Percentiles rank a stretch among this genome's conserved stretches.
Evolutionary conservation across 805 yeast species (phyloP).

Genomic region (Cyberlindnera xylosilytica): DNA sequence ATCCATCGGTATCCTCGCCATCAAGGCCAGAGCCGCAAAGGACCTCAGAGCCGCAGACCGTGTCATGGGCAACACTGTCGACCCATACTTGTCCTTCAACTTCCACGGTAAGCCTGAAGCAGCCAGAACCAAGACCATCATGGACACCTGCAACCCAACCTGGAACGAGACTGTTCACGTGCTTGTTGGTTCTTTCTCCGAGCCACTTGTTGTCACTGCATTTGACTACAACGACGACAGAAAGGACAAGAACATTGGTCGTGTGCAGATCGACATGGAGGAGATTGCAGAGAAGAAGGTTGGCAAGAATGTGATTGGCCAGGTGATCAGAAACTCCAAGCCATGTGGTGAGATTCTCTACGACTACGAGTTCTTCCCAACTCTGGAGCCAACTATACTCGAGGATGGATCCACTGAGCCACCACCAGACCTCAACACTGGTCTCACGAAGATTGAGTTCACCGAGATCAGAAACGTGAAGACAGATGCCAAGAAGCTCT

Average conservation of each 20-base stretch:
- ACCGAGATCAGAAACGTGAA: constrained; percentile 51
- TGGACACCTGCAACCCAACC: constrained; percentile 66
- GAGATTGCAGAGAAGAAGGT: constrained; percentile 51
- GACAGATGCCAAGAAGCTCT: constrained; percentile 43
- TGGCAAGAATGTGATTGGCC: constrained; percentile 46
- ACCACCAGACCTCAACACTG: constrained; percentile 91
- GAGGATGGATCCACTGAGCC: constrained; percentile 83
- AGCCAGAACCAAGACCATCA: constrained; percentile 66
- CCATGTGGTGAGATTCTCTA: constrained; percentile 73
- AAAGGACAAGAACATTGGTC: constrained; percentile 80
- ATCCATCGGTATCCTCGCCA: constrained; percentile 81
- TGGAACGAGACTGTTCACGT: constrained; percentile 82
- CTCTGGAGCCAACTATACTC: constrained; percentile 52
- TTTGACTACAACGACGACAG: constrained; percentile 77
- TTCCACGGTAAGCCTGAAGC: constrained; percentile 57
- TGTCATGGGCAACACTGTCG: constrained; percentile 73
- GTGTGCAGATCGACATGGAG: constrained; percentile 70
- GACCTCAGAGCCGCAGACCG: constrained; percentile 64
- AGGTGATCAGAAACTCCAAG: constrained; percentile 77
- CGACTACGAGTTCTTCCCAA: constrained; percentile 74
- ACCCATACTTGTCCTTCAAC: constrained; percentile 82
- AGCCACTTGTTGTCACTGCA: constrained; percentile 71
- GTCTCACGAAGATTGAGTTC: constrained; percentile 73
- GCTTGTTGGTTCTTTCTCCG: constrained; percentile 71
- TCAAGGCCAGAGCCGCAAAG: constrained; percentile 64